Conservation (phyloP, 169 alveolate species). For the Plasmodium fragile region DNA sequence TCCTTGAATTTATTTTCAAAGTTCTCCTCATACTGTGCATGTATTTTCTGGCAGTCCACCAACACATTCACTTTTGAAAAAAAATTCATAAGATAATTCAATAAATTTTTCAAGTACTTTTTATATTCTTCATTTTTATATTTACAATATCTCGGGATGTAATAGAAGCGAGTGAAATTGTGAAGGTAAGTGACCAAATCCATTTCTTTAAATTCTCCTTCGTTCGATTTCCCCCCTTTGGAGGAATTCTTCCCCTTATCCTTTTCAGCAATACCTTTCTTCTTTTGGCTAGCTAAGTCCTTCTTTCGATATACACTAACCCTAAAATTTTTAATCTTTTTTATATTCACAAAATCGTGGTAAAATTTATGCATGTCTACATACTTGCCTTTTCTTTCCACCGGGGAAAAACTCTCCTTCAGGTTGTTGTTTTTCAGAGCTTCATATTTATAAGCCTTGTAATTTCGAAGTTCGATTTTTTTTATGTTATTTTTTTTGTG, state of each 20-base stretch:
- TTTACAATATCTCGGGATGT: constrained; percentile 89
- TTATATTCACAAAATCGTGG: constrained; percentile 82
- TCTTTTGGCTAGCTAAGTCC: constrained; percentile 54
- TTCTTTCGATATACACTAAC: constrained; percentile 55
- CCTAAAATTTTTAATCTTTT: constrained; percentile 80
- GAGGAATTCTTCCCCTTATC: neutral
- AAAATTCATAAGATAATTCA: constrained; percentile 80
- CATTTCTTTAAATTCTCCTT: constrained; percentile 81
- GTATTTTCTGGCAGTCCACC: constrained; percentile 77
- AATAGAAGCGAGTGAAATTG: constrained; percentile 81
- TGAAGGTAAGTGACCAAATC: constrained; percentile 85
- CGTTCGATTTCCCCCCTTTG: constrained; percentile 34
- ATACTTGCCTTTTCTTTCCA: constrained; percentile 87
- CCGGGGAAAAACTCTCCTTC: constrained; percentile 83
- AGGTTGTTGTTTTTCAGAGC: constrained; percentile 77
- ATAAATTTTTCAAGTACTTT: constrained; percentile 78
- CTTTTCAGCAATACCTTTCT: constrained; percentile 9
- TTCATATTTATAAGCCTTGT: constrained; percentile 78
- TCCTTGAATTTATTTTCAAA: constrained; percentile 84
- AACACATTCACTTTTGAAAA: constrained; percentile 84
- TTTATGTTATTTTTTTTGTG: constrained; percentile 78
- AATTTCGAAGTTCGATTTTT: constrained; percentile 72
- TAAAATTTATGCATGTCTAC: constrained; percentile 83
- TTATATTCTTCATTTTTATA: constrained; percentile 83
- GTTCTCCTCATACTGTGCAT: constrained; percentile 79